These are phyloP conservation scores for Teratosphaeria zuluensis DNA, from an alignment of 2,329 filamentous ascomycete species.

Conservation along the genomic window DNA sequence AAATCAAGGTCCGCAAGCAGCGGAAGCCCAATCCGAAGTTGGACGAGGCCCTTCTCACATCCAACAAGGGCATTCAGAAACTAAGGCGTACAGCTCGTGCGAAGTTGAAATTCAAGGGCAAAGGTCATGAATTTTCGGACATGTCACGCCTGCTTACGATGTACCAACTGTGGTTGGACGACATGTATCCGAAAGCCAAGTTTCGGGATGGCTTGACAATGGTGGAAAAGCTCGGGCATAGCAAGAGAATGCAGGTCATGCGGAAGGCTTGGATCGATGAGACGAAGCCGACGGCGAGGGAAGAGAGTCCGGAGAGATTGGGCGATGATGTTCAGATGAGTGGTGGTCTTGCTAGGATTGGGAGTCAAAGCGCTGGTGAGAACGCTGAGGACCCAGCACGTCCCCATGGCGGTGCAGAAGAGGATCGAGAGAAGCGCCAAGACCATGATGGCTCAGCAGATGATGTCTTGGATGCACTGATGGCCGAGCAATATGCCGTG, in stretches of 20 bases:
- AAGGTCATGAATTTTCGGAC: slow-evolving; percentile 92
- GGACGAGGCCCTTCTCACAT: slow-evolving; percentile 80
- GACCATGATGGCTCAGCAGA: slow-evolving; percentile 6
- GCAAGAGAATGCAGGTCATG: slow-evolving; percentile 63
- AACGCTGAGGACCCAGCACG: not conserved
- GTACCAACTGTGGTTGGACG: slow-evolving; percentile 95
- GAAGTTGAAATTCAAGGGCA: slow-evolving; percentile 73
- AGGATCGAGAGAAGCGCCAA: not conserved
- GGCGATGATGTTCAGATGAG: slow-evolving; percentile 9
- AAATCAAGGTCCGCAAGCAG: slow-evolving; percentile 72
- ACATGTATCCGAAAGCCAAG: slow-evolving; percentile 87
- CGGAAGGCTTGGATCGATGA: slow-evolving; percentile 80
- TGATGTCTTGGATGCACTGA: slow-evolving; percentile 11
- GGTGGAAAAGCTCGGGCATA: slow-evolving; percentile 88
- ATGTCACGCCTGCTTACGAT: slow-evolving; percentile 71
- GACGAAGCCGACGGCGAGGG: slow-evolving; percentile 41
- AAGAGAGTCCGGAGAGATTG: slow-evolving; percentile 9
- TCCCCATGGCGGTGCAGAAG: not conserved
- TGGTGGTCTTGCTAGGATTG: not conserved
- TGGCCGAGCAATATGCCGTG: slow-evolving; percentile 3
- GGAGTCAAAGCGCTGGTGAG: not conserved
- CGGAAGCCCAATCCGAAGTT: slow-evolving; percentile 72
- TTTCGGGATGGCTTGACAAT: slow-evolving; percentile 83
- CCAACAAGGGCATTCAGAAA: slow-evolving; percentile 71
- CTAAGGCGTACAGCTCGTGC: slow-evolving; percentile 61